Conservation (phyloP, 352 stramenopile genomes). For the Thraustochytrium striatum region DNA sequence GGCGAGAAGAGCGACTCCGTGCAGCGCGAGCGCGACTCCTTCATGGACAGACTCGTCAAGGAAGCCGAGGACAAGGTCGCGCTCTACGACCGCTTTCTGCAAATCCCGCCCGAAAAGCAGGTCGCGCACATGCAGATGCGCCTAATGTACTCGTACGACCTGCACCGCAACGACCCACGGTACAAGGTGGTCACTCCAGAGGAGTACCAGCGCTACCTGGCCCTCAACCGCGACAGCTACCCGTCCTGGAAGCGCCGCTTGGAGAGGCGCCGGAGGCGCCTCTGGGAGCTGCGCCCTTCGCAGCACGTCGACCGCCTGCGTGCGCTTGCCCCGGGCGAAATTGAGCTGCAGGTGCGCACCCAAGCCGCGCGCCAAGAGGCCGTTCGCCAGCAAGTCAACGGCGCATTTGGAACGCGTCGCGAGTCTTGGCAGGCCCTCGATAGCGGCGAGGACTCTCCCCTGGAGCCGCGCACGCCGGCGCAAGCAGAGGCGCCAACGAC, state of each 20-base stretch:
- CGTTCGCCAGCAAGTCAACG: no score
- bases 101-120: background rate
- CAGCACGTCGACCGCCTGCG: no score
- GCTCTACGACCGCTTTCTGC: background rate
- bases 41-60: slow-evolving; percentile 14
- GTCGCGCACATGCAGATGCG: slow-evolving; percentile 34
- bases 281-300: background rate
- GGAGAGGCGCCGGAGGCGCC: background rate
- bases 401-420: no score
- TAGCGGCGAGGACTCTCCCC: no score
- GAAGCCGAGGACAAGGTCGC: background rate
- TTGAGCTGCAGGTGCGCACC: background rate
- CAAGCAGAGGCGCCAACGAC: no score
- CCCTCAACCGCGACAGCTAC: slow-evolving; percentile 1
- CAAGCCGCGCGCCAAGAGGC: background rate
- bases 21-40: background rate
- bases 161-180: slow-evolving; percentile 14
- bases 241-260: background rate
- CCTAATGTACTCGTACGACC: slow-evolving; percentile 49
- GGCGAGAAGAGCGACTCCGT: slow-evolving; percentile 30
- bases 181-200: slow-evolving; percentile 36
- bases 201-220: slow-evolving; percentile 19
- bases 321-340: no score
- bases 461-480: no score
- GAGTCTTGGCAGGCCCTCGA: no score